Percentiles rank a stretch among this genome's conserved stretches.
Conservation (phyloP, 2,329 filamentous ascomycete species). For the Colletotrichum melonis region DNA sequence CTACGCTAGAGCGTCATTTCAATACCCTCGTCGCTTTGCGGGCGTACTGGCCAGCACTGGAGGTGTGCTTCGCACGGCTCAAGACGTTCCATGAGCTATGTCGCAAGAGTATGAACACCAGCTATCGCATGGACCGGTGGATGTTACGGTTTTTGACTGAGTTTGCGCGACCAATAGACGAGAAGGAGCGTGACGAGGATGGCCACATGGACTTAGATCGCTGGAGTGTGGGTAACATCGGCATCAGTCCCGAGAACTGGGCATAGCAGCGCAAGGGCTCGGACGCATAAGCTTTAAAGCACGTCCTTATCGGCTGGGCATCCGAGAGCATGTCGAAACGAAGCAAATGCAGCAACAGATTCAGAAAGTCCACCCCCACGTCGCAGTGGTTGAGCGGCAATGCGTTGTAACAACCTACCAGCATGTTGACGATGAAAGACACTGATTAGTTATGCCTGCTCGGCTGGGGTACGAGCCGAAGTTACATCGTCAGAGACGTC, state of each 20-base stretch:
- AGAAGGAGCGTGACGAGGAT: conserved; percentile 41
- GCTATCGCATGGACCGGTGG: conserved; percentile 55
- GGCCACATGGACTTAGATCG: conserved; percentile 32
- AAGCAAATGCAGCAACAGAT: neutral
- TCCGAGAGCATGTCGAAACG: neutral
- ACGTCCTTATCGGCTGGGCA: neutral
- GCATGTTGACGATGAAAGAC: neutral
- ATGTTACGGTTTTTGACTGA: conserved; percentile 51
- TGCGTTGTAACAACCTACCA: neutral
- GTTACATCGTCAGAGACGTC: neutral
- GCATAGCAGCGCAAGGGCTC: conserved; percentile 4
- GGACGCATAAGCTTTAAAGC: neutral
- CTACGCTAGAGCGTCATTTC: conserved; percentile 56
- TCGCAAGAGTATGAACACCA: conserved; percentile 47
- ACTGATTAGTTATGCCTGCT: neutral
- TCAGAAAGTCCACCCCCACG: neutral
- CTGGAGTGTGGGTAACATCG: conserved; percentile 37
- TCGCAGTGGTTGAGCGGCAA: neutral
- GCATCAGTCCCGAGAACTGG: conserved; percentile 38
- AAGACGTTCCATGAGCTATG: conserved; percentile 56
- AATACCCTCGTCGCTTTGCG: conserved; percentile 53
- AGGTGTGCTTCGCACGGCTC: conserved; percentile 51
- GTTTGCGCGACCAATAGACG: conserved; percentile 45
- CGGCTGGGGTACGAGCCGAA: neutral
- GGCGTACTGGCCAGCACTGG: conserved; percentile 53